These are phyloP conservation scores for Spergularia marina DNA, from an alignment of 148 eudicot species.

Conservation along the genomic window DNA sequence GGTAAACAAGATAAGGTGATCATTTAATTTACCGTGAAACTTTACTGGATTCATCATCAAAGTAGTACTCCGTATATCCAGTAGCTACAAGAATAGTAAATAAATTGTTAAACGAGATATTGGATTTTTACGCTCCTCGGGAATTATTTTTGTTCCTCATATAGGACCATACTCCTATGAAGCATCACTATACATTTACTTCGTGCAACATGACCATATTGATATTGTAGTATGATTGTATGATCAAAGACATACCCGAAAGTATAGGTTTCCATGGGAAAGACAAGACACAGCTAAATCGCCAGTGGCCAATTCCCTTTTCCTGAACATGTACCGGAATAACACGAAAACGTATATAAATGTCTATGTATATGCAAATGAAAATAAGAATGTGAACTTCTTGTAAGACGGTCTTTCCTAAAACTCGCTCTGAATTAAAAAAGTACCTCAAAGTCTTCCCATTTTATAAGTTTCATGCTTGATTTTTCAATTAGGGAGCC, in stretches of 20 bases:
- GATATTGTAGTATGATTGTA: not conserved
- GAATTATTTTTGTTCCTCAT: no score
- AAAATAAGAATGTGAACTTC: not conserved
- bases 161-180: no score
- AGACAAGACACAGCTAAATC: slow-evolving; percentile 80
- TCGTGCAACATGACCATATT: no score
- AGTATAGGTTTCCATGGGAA: slow-evolving; percentile 99
- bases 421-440: not conserved
- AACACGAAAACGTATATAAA: not conserved
- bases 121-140: no score
- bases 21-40: slow-evolving; percentile 61
- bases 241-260: slow-evolving; percentile 53
- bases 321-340: slow-evolving; percentile 48
- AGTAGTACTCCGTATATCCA: slow-evolving; percentile 89
- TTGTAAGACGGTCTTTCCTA: not conserved
- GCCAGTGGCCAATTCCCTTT: slow-evolving; percentile 94
- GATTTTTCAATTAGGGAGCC: slow-evolving; percentile 74
- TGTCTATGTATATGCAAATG: not conserved
- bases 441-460: slow-evolving; percentile 86
- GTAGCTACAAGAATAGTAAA: slow-evolving; percentile 64
- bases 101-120: not conserved
- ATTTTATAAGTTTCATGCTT: slow-evolving; percentile 85
- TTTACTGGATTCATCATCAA: slow-evolving; percentile 68
- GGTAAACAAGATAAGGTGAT: not conserved
- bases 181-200: no score